A percentile compares a stretch with the other conserved stretches of the same genome.
Conservation (phyloP, 192 early-diverging fungal genomes). For the Podila clonocystis region DNA sequence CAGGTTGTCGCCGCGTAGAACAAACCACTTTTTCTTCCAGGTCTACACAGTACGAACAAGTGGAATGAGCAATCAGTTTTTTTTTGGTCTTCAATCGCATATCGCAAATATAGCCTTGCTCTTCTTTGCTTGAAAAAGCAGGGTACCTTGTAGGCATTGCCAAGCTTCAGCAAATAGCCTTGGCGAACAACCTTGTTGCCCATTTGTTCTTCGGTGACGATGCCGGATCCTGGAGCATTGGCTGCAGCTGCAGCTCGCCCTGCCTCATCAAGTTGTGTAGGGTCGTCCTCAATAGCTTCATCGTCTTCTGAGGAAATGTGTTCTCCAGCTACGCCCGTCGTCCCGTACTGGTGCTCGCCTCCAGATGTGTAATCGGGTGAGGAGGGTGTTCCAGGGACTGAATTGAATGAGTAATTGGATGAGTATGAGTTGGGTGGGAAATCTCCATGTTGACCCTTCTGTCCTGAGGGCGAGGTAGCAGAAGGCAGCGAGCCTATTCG, state of each 20-base stretch:
- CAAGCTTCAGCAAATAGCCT: constrained; percentile 63
- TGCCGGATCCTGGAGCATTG: constrained; percentile 39
- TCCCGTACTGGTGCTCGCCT: constrained; percentile 22
- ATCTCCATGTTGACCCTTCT: not conserved
- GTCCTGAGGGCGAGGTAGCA: constrained; percentile 11
- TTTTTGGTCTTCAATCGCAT: no score
- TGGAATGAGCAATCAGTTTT: not conserved
- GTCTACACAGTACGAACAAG: constrained; percentile 33
- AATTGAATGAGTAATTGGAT: constrained; percentile 31
- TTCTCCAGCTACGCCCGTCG: not conserved
- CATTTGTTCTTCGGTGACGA: constrained; percentile 54
- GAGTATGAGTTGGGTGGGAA: constrained; percentile 32
- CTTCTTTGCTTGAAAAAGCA: not conserved
- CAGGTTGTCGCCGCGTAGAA: constrained; percentile 63
- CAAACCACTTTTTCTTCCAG: constrained; percentile 75
- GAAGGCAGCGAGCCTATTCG: constrained; percentile 4
- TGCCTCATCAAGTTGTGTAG: constrained; percentile 21
- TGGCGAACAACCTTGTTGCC: constrained; percentile 59
- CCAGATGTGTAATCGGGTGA: constrained; percentile 41
- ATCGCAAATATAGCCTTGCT: no score
- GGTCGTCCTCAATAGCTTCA: constrained; percentile 31
- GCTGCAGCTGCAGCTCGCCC: constrained; percentile 41
- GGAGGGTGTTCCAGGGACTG: constrained; percentile 28
- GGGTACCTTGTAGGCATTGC: constrained; percentile 60
- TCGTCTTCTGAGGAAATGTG: constrained; percentile 40